Percentiles rank a stretch among this genome's conserved stretches.
Conservation (phyloP, 1,139 yeast genomes). For the Blastobotrys indianensis region DNA sequence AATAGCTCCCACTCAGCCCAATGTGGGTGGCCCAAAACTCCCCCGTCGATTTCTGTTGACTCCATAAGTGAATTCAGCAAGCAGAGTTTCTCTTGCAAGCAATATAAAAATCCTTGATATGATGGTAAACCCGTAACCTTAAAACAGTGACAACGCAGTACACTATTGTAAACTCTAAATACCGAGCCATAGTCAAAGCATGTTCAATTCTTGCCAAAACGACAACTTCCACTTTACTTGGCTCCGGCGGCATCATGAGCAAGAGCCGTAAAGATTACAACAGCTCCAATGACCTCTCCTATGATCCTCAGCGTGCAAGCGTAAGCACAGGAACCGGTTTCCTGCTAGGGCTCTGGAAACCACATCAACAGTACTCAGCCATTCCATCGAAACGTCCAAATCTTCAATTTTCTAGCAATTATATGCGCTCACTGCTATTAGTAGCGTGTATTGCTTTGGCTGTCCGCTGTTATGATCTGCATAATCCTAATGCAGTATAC, state of each 20-base stretch:
- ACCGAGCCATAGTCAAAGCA: too few relatives aligned
- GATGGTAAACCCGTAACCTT: too few relatives aligned
- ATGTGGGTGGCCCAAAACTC: too few relatives aligned
- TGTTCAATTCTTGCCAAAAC: too few relatives aligned
- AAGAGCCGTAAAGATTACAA: too few relatives aligned
- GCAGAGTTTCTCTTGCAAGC: too few relatives aligned
- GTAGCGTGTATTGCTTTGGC: constrained; percentile 6
- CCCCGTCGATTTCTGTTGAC: background rate
- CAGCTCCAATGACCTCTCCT: background rate
- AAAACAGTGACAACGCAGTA: too few relatives aligned
- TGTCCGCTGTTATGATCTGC: constrained; percentile 19
- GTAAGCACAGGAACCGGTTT: constrained; percentile 23
- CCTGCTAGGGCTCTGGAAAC: constrained; percentile 24
- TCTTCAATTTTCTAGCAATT: background rate
- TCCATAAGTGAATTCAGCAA: background rate
- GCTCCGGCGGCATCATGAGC: too few relatives aligned
- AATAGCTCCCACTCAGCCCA: too few relatives aligned
- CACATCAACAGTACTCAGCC: constrained; percentile 14
- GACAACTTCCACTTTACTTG: too few relatives aligned
- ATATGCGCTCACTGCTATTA: constrained; percentile 3
- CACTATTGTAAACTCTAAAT: too few relatives aligned
- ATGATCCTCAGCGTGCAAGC: background rate
- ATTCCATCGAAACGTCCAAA: constrained; percentile 5
- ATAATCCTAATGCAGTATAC: constrained; percentile 40
- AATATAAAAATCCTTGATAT: too few relatives aligned